Evolutionary conservation across 768 basidiomycete species (phyloP).

Genomic region (Kwoniella newhampshirensis): DNA sequence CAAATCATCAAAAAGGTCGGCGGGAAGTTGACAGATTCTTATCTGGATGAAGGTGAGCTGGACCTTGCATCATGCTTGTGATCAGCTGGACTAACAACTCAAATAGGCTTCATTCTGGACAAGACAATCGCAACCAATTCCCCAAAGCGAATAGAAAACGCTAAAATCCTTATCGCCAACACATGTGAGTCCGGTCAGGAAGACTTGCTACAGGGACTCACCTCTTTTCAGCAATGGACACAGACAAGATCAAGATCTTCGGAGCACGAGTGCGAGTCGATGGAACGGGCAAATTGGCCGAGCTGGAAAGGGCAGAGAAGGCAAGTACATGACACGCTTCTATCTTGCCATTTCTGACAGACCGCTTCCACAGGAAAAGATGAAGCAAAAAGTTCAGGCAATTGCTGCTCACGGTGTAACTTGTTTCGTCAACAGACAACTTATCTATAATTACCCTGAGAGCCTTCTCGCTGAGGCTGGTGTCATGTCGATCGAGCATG

Average conservation of each 20-base stretch:
- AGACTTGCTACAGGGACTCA: conserved; percentile 1
- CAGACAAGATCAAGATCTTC: conserved; percentile 99
- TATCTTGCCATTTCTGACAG: conserved; percentile 5
- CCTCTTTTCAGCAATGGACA: conserved; percentile 81
- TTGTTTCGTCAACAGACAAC: conserved; percentile 94
- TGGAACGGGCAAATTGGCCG: conserved; percentile 92
- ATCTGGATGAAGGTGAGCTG: conserved; percentile 83
- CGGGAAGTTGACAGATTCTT: conserved; percentile 95
- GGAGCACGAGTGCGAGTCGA: conserved; percentile 96
- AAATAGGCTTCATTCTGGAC: conserved; percentile 89
- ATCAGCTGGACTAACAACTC: not conserved
- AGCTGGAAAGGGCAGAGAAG: conserved; percentile 92
- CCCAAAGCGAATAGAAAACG: conserved; percentile 90
- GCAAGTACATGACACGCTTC: conserved; percentile 55
- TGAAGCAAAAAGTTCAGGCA: conserved; percentile 95
- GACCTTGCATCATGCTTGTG: not conserved
- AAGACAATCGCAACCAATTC: conserved; percentile 92
- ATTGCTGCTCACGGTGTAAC: conserved; percentile 95
- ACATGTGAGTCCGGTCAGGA: conserved; percentile 91
- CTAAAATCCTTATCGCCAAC: conserved; percentile 93
- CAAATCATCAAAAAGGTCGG: conserved; percentile 99
- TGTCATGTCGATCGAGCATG: conserved; percentile 95
- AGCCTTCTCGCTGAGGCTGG: conserved; percentile 90
- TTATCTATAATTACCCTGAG: conserved; percentile 99
- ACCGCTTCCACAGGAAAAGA: conserved; percentile 73